phyloP scores from a whole-genome alignment of 164 flowering plant genomes.

The Vitis rotundifolia region DNA sequence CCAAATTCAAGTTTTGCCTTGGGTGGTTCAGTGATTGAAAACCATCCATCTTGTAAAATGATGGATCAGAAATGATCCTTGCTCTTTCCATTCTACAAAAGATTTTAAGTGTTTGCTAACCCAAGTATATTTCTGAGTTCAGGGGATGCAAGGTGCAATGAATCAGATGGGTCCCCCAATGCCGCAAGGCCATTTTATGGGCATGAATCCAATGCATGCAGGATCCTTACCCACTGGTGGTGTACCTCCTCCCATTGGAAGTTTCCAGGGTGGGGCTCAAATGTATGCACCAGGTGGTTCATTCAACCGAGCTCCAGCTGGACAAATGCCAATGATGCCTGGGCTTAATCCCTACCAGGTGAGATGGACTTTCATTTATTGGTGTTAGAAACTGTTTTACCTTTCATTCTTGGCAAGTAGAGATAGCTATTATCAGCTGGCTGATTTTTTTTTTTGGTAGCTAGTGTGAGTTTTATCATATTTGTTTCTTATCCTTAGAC shows the following conservation, averaged over 20 bases:
- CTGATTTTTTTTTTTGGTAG: background rate
- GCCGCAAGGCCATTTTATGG: conserved; percentile 78
- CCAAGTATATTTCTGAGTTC: conserved; percentile 9
- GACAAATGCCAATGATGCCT: conserved; percentile 74
- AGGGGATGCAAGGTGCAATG: conserved; percentile 78
- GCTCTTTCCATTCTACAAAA: background rate
- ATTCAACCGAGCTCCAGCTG: conserved; percentile 63
- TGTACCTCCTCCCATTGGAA: conserved; percentile 48
- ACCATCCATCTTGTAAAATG: background rate
- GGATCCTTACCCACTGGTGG: conserved; percentile 47
- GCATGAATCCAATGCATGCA: conserved; percentile 78
- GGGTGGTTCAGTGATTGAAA: background rate
- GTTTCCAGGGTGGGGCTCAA: conserved; percentile 59
- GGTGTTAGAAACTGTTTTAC: background rate
- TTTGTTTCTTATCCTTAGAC: no score
- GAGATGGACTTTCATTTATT: conserved; percentile 4
- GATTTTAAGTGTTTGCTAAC: background rate
- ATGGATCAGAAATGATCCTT: background rate
- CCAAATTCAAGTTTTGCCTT: no score
- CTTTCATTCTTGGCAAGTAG: background rate
- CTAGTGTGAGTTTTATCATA: background rate
- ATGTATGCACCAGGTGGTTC: conserved; percentile 70
- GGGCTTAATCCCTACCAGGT: conserved; percentile 90
- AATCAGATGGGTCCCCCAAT: conserved; percentile 73
- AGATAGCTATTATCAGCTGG: background rate